Conservation (phyloP, 306 rosid genomes). For the Vigna unguiculata region DNA sequence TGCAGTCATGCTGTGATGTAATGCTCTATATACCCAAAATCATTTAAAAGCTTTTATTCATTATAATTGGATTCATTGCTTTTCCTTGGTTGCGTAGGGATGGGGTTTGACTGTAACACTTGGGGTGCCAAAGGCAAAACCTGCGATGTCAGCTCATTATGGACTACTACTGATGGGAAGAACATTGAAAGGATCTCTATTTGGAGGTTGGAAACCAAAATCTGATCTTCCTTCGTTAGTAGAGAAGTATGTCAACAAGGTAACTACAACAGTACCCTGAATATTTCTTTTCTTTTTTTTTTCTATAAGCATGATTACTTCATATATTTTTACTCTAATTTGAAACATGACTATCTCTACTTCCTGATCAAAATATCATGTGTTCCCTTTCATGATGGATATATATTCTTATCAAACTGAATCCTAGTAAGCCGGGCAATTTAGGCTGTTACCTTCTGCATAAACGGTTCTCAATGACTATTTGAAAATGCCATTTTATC, state of each 20-base stretch:
- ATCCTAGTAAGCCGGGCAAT: not conserved
- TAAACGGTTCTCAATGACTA: constrained; percentile 4
- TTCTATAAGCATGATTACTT: not conserved
- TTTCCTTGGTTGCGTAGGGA: constrained; percentile 58
- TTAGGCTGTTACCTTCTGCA: constrained; percentile 25
- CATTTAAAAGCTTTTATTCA: constrained; percentile 24
- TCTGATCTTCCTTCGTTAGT: constrained; percentile 88
- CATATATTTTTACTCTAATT: not conserved
- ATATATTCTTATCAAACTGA: constrained; percentile 13
- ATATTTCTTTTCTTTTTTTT: constrained; percentile 4
- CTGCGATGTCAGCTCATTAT: constrained; percentile 86
- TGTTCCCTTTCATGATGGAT: constrained; percentile 14
- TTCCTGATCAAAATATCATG: constrained; percentile 19
- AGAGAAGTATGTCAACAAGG: constrained; percentile 87
- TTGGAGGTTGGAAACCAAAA: constrained; percentile 99
- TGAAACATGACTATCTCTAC: constrained; percentile 18
- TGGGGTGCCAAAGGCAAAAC: constrained; percentile 89
- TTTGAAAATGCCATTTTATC: constrained; percentile 13
- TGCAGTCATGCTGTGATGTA: constrained; percentile 95
- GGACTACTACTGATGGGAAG: constrained; percentile 74
- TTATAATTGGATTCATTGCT: constrained; percentile 24
- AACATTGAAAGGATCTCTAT: constrained; percentile 86
- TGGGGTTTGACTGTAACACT: constrained; percentile 96
- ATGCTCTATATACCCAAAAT: constrained; percentile 39
- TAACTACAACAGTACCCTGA: constrained; percentile 34